Evolutionary conservation across 2,329 filamentous ascomycete genomes (phyloP).

Genomic region (Botrytis paeoniae): DNA sequence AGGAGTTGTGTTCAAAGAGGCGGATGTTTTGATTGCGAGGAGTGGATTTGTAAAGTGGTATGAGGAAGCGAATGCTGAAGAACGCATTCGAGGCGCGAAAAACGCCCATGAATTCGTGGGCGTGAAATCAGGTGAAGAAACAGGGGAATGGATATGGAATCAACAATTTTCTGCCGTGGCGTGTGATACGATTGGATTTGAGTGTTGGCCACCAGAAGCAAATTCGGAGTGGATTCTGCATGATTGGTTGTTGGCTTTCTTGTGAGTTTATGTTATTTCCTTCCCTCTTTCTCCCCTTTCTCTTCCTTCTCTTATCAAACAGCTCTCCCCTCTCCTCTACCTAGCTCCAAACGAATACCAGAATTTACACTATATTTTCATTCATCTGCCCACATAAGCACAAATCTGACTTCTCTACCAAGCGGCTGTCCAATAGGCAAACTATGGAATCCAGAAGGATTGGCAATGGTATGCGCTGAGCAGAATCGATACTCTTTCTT

Average conservation of each 20-base stretch:
- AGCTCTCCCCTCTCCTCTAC: background rate
- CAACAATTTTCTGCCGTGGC: slow-evolving; percentile 35
- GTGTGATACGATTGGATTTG: slow-evolving; percentile 33
- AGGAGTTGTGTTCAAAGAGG: slow-evolving; percentile 45
- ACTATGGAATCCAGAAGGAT: slow-evolving; percentile 34
- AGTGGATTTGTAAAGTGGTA: slow-evolving; percentile 44
- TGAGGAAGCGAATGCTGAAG: slow-evolving; percentile 32
- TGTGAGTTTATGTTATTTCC: background rate
- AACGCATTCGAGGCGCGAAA: slow-evolving; percentile 15
- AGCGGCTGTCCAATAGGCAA: slow-evolving; percentile 31
- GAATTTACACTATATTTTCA: background rate
- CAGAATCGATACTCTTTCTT: slow-evolving; percentile 57
- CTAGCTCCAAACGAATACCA: too few species aligned
- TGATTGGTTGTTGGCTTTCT: slow-evolving; percentile 31
- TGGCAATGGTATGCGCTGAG: slow-evolving; percentile 47
- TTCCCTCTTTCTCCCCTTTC: too few species aligned
- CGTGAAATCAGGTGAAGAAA: slow-evolving; percentile 26
- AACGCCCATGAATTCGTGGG: slow-evolving; percentile 26
- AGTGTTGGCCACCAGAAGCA: slow-evolving; percentile 31
- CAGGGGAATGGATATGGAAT: slow-evolving; percentile 35
- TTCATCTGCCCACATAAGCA: background rate
- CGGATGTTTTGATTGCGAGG: slow-evolving; percentile 50
- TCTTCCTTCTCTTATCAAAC: too few species aligned
- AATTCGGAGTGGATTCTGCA: slow-evolving; percentile 29
- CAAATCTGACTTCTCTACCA: slow-evolving; percentile 29